phyloP scores from a whole-genome alignment of 441 rosid genomes.

The Populus hybrid region DNA sequence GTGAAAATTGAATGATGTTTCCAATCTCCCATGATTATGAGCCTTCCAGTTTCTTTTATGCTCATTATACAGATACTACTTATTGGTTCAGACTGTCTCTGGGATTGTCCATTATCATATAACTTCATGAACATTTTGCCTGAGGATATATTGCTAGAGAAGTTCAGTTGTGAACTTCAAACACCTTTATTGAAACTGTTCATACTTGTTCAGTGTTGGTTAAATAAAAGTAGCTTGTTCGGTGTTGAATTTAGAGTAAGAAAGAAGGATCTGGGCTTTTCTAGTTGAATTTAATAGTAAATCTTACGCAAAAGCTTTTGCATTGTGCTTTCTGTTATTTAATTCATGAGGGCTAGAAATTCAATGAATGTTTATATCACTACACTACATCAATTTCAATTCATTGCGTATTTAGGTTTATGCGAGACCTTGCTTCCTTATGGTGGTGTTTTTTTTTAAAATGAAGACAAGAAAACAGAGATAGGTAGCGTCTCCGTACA shows the following conservation, averaged over 20 bases:
- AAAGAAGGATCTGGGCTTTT: neutral
- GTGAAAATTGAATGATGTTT: too few species aligned
- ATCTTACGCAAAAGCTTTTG: too few species aligned
- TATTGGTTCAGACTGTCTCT: neutral
- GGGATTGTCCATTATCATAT: neutral
- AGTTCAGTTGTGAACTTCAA: neutral
- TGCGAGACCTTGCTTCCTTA: neutral
- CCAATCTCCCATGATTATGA: too few species aligned
- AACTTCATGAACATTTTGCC: neutral
- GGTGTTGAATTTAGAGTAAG: neutral
- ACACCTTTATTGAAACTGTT: neutral
- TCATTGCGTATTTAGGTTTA: too few species aligned
- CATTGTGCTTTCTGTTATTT: neutral
- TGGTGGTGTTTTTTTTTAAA: neutral
- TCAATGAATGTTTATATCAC: too few species aligned
- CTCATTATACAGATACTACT: neutral
- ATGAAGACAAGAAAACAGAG: neutral
- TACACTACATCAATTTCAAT: too few species aligned
- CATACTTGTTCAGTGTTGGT: neutral
- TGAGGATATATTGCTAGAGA: too few species aligned
- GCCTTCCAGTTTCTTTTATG: neutral
- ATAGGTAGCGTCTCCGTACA: neutral
- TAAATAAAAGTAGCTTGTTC: too few species aligned
- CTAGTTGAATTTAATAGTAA: neutral
- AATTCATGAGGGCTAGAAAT: neutral